Conservation (phyloP, 805 yeast genomes). For the Candida argentea region DNA sequence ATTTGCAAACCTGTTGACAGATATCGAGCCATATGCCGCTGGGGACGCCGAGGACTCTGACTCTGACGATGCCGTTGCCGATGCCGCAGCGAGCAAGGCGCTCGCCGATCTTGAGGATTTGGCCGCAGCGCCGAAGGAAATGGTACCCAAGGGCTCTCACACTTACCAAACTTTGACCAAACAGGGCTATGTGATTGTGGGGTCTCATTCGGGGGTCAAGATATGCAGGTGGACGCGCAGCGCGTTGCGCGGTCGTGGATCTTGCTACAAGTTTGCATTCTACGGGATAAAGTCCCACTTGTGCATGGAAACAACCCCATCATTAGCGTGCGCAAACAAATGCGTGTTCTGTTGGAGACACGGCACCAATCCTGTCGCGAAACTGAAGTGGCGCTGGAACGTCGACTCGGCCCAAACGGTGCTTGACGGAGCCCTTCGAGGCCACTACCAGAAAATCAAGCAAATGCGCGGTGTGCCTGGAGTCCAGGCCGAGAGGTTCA, state of each 20-base stretch:
- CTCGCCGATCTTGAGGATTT: conserved; percentile 76
- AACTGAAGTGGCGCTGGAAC: conserved; percentile 89
- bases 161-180: conserved; percentile 81
- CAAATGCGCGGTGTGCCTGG: conserved; percentile 97
- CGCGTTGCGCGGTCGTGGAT: conserved; percentile 88
- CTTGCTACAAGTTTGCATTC: conserved; percentile 86
- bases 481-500: conserved; percentile 77
- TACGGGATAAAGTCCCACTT: conserved; percentile 85
- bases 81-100: conserved; percentile 22
- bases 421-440: conserved; percentile 74
- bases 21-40: conserved; percentile 55
- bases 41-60: conserved; percentile 51
- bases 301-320: conserved; percentile 94
- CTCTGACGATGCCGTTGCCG: conserved; percentile 37
- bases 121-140: conserved; percentile 41
- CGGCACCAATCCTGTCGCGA: conserved; percentile 94
- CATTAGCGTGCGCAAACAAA: conserved; percentile 86
- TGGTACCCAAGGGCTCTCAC: conserved; percentile 87
- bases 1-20: conserved; percentile 51
- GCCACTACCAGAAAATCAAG: conserved; percentile 86
- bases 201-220: conserved; percentile 91
- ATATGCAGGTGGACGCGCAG: conserved; percentile 95
- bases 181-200: conserved; percentile 89
- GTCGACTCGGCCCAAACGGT: conserved; percentile 83
- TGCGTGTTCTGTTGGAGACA: conserved; percentile 98